Conservation (phyloP, 2,329 filamentous ascomycete genomes). For the Beauveria caledonica region DNA sequence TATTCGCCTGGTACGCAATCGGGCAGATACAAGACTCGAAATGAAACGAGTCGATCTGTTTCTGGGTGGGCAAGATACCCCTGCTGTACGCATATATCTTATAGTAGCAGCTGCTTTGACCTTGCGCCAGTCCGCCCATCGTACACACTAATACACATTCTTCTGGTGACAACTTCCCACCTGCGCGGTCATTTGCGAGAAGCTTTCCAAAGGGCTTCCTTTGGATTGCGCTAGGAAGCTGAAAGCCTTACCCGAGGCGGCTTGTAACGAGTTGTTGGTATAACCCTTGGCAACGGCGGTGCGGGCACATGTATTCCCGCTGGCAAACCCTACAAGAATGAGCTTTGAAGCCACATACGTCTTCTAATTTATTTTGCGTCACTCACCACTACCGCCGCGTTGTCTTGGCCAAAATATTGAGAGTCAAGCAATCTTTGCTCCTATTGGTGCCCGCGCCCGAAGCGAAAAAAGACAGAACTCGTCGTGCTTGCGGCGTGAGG, state of each 20-base stretch:
- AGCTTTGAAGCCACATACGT: neutral
- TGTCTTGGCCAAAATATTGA: constrained; percentile 32
- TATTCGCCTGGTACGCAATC: constrained; percentile 28
- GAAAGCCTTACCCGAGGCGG: constrained; percentile 36
- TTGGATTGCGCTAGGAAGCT: constrained; percentile 35
- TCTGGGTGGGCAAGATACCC: constrained; percentile 29
- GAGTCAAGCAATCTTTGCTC: constrained; percentile 29
- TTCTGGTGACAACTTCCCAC: constrained; percentile 28
- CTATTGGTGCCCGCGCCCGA: constrained; percentile 17
- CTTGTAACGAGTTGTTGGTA: constrained; percentile 30
- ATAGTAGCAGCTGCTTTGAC: constrained; percentile 36
- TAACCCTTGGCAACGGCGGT: too few relatives aligned
- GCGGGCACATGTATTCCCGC: too few relatives aligned
- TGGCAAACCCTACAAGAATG: constrained; percentile 23
- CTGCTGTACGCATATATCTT: constrained; percentile 32
- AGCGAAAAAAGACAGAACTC: constrained; percentile 18
- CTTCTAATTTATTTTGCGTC: too few relatives aligned
- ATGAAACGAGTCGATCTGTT: constrained; percentile 30
- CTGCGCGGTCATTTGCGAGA: constrained; percentile 30
- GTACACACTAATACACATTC: constrained; percentile 24
- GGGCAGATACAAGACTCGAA: constrained; percentile 40
- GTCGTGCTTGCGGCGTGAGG: constrained; percentile 24
- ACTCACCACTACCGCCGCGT: constrained; percentile 26
- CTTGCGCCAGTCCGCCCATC: constrained; percentile 25
- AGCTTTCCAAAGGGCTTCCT: constrained; percentile 29